phyloP scores from a whole-genome alignment of 768 basidiomycete genomes.

The Postia placenta region DNA sequence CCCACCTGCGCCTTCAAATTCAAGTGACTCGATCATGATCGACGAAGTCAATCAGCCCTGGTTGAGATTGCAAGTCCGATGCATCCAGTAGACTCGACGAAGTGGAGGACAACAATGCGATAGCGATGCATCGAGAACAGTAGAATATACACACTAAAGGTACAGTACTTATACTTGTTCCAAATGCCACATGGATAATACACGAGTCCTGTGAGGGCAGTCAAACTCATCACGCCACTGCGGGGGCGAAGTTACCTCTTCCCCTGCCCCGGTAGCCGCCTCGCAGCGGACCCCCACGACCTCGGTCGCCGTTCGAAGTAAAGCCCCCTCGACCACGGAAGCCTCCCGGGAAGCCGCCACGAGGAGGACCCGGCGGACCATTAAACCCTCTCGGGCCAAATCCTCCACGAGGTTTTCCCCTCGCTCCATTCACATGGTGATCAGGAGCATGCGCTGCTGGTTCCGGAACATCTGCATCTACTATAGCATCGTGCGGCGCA shows the following conservation, averaged over 20 bases:
- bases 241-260: constrained; percentile 9
- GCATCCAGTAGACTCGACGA: not conserved
- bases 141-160: constrained; percentile 1
- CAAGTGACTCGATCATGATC: too few species aligned
- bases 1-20: too few species aligned
- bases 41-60: too few species aligned
- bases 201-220: not conserved
- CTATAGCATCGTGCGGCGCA: not conserved
- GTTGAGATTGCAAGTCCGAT: not conserved
- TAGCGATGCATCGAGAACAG: constrained; percentile 1
- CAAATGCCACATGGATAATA: not conserved
- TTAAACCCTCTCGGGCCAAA: constrained; percentile 7
- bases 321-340: constrained; percentile 31
- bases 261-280: constrained; percentile 26
- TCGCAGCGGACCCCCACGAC: constrained; percentile 25
- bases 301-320: constrained; percentile 23
- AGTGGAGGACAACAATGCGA: not conserved
- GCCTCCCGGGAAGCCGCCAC: constrained; percentile 11
- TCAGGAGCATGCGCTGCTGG: not conserved
- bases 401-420: constrained; percentile 5
- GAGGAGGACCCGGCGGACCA: not conserved
- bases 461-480: not conserved
- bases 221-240: not conserved
- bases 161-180: constrained; percentile 2
- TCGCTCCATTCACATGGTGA: constrained; percentile 12